Conservation (phyloP, 257 asterid genomes). For the Solanum phureja region DNA sequence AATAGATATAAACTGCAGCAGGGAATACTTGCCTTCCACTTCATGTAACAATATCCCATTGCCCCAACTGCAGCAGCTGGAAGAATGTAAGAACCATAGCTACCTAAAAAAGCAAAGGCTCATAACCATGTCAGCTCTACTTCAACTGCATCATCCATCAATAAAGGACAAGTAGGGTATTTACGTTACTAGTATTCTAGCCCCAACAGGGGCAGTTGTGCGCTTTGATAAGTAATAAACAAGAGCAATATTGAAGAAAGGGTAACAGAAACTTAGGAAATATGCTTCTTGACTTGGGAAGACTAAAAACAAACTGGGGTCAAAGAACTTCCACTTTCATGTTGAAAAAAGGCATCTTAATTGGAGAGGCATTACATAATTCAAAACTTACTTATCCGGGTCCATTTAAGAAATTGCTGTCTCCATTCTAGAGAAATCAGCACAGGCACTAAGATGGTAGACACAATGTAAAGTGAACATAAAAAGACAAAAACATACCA, state of each 20-base stretch:
- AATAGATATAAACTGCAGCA: neutral
- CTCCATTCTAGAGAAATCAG: neutral
- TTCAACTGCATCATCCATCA: neutral
- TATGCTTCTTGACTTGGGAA: neutral
- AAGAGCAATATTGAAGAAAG: neutral
- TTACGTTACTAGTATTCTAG: neutral
- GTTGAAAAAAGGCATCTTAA: neutral
- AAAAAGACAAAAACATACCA: constrained; percentile 28
- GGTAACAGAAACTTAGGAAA: neutral
- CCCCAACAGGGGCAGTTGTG: neutral
- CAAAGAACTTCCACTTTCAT: neutral
- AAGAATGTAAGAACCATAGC: constrained; percentile 59
- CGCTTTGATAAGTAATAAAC: neutral
- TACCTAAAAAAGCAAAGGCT: constrained; percentile 27
- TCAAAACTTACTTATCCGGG: neutral
- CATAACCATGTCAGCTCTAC: neutral
- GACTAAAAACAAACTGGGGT: neutral
- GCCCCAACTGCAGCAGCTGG: constrained; percentile 85
- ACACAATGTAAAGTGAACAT: neutral
- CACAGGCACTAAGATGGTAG: neutral
- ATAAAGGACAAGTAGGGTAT: neutral
- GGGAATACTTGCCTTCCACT: constrained; percentile 66
- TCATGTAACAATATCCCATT: constrained; percentile 78
- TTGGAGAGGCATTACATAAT: neutral
- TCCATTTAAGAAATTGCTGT: neutral